These are phyloP conservation scores for Lentinula detonsa DNA, from an alignment of 768 basidiomycete genomes.

Conservation along the genomic window DNA sequence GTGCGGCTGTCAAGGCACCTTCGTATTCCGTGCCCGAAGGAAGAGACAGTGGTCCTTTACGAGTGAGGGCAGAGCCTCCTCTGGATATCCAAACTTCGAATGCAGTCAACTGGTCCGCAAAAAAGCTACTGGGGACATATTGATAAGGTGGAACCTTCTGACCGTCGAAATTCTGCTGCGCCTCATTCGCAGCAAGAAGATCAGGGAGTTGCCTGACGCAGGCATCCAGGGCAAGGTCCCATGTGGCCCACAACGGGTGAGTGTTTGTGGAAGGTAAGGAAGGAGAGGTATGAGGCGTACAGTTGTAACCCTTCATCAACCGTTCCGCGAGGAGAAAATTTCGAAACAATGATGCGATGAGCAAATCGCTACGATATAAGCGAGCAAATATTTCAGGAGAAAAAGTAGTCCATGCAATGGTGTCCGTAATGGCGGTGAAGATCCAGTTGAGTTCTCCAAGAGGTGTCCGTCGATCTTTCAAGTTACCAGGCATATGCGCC, in stretches of 20 bases:
- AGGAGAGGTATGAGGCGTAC: constrained; percentile 92
- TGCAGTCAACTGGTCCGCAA: constrained; percentile 92
- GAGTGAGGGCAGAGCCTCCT: constrained; percentile 80
- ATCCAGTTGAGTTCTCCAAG: constrained; percentile 99
- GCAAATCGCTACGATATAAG: constrained; percentile 89
- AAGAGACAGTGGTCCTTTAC: constrained; percentile 68
- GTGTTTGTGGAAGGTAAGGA: constrained; percentile 94
- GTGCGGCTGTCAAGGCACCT: neutral
- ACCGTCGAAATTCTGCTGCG: constrained; percentile 18
- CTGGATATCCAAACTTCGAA: constrained; percentile 99
- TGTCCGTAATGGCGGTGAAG: constrained; percentile 97
- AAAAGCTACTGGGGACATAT: constrained; percentile 88
- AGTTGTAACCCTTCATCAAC: constrained; percentile 97
- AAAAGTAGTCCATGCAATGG: constrained; percentile 98
- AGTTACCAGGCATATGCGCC: constrained; percentile 79
- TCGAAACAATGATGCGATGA: constrained; percentile 94
- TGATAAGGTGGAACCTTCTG: constrained; percentile 44
- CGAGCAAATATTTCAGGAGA: constrained; percentile 90
- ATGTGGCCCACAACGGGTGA: constrained; percentile 92
- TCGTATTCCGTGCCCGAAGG: constrained; percentile 25
- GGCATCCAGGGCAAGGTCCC: constrained; percentile 96
- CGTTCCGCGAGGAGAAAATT: constrained; percentile 97
- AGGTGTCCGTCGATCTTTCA: constrained; percentile 94
- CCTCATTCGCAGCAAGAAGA: constrained; percentile 44
- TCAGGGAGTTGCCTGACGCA: constrained; percentile 92